These are phyloP conservation scores for Aspergillus sp. DNA, from an alignment of 2,329 filamentous ascomycete genomes.

Conservation along the genomic window DNA sequence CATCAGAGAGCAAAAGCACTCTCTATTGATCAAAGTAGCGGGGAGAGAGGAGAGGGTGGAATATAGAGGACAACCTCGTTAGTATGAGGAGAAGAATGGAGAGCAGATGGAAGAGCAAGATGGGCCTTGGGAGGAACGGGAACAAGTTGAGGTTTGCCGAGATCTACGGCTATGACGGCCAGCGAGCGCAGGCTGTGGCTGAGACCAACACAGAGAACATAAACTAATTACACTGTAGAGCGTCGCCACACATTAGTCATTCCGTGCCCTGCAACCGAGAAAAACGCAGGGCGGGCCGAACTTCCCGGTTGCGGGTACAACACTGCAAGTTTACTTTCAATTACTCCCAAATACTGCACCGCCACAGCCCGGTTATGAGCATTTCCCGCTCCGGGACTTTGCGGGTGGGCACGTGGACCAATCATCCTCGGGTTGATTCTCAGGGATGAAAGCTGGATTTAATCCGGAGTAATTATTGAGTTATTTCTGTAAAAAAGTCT, in stretches of 20 bases:
- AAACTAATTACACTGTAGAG: neutral
- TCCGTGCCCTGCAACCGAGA: neutral
- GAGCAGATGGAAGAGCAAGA: conserved; percentile 13
- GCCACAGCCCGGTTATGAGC: conserved; percentile 26
- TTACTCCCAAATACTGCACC: conserved; percentile 12
- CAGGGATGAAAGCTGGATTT: neutral
- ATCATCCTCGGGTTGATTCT: neutral
- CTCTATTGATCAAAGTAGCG: conserved; percentile 22
- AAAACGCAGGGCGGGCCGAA: conserved; percentile 5
- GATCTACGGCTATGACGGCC: conserved; percentile 31
- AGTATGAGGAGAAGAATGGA: conserved; percentile 7
- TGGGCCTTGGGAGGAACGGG: neutral
- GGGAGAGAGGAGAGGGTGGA: conserved; percentile 6
- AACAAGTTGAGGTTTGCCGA: conserved; percentile 18
- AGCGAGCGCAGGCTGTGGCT: conserved; percentile 20
- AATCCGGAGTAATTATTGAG: neutral
- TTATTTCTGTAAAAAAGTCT: neutral
- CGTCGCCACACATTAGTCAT: neutral
- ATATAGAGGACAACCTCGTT: conserved; percentile 1
- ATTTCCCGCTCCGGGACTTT: conserved; percentile 25
- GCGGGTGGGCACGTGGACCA: conserved; percentile 15
- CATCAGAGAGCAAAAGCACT: conserved; percentile 43
- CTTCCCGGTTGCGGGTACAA: conserved; percentile 7
- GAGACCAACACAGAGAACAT: neutral
- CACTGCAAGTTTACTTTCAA: neutral